A percentile compares a stretch with the other conserved stretches of the same genome.
Evolutionary conservation across 371 early-diverging fungal genomes (phyloP).

Genomic region (Lichtheimia ornata): DNA sequence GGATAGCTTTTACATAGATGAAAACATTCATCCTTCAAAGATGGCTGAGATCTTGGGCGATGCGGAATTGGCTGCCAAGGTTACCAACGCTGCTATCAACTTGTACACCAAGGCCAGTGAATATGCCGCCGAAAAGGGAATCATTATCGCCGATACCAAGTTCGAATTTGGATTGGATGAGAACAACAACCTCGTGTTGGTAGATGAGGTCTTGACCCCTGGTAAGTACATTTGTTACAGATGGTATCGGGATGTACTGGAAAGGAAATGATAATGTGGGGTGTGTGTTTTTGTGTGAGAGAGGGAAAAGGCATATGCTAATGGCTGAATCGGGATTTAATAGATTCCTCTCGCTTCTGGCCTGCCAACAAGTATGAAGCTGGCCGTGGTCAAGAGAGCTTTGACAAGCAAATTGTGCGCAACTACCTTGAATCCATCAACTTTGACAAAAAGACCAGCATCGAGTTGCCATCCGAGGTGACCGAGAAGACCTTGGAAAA

Average conservation of each 20-base stretch:
- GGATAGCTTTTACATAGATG: constrained; percentile 58
- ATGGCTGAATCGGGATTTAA: background rate
- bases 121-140: constrained; percentile 83
- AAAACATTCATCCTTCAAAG: constrained; percentile 94
- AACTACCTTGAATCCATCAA: constrained; percentile 88
- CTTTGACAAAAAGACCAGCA: constrained; percentile 86
- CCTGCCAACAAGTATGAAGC: constrained; percentile 78
- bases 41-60: constrained; percentile 84
- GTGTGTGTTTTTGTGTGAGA: background rate
- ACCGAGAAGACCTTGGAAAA: constrained; percentile 81
- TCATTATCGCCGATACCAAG: constrained; percentile 98
- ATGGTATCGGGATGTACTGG: too few relatives aligned
- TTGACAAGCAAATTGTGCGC: constrained; percentile 96
- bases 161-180: constrained; percentile 97
- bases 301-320: background rate
- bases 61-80: constrained; percentile 42
- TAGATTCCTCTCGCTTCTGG: constrained; percentile 98
- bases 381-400: constrained; percentile 88
- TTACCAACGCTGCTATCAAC: constrained; percentile 39
- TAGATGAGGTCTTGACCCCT: constrained; percentile 97
- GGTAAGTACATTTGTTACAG: constrained; percentile 45
- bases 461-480: constrained; percentile 86
- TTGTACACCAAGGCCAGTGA: constrained; percentile 63
- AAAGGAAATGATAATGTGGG: too few relatives aligned
- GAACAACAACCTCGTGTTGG: constrained; percentile 75